Percentiles rank a stretch among this genome's conserved stretches.
phyloP scores from a whole-genome alignment of 768 basidiomycete species.

The Lactifluus hygrophoroides region DNA sequence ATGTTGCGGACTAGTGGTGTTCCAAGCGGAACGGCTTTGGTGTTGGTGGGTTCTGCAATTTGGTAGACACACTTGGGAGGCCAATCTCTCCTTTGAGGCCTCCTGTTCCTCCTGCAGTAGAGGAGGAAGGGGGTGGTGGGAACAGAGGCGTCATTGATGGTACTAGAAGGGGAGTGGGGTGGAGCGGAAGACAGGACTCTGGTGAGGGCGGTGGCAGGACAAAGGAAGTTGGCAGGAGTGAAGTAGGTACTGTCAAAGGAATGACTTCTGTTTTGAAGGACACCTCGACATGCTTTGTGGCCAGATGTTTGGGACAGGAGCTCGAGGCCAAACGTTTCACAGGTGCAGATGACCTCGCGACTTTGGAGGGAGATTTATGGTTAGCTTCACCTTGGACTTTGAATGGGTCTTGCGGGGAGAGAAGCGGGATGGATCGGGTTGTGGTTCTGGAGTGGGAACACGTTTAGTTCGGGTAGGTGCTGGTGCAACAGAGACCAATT shows the following conservation, averaged over 20 bases:
- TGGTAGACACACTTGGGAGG: not conserved
- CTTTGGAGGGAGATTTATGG: not conserved
- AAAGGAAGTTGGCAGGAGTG: constrained; percentile 57
- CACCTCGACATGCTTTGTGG: constrained; percentile 27
- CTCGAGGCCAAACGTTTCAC: constrained; percentile 27
- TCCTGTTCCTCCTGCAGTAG: not conserved
- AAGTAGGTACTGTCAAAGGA: constrained; percentile 24
- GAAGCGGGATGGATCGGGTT: constrained; percentile 1
- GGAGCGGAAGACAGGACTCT: constrained; percentile 49
- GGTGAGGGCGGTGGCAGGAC: constrained; percentile 75
- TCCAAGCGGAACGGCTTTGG: not conserved
- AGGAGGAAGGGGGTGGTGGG: not conserved
- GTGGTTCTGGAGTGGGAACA: not conserved
- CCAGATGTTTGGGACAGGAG: constrained; percentile 25
- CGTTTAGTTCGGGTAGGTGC: not conserved
- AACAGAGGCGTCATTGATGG: constrained; percentile 16
- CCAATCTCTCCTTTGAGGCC: not conserved
- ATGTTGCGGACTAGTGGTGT: too few relatives aligned
- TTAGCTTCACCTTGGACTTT: constrained; percentile 4
- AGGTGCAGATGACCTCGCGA: constrained; percentile 25
- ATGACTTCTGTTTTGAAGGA: constrained; percentile 49
- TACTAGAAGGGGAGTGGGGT: constrained; percentile 32
- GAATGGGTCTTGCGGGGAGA: constrained; percentile 12
- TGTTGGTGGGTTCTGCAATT: constrained; percentile 21
- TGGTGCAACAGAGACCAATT: not conserved